Evolutionary conservation across 345 rosid species (phyloP).

Genomic region (Eucalyptus regnans): DNA sequence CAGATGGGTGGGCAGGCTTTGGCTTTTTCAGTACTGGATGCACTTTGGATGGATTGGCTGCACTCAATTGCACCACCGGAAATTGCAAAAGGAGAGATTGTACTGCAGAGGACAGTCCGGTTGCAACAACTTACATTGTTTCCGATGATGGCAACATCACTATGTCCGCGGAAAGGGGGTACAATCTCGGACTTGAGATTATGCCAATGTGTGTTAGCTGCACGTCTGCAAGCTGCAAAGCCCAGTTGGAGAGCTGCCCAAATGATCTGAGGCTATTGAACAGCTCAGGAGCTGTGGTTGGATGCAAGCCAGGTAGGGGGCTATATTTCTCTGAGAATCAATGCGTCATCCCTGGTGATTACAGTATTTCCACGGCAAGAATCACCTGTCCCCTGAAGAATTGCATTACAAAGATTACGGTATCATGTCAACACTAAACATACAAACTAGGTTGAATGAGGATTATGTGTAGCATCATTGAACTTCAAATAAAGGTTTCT

Average conservation of each 20-base stretch:
- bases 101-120: neutral
- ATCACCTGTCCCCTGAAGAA: neutral
- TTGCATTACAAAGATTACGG: neutral
- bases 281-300: neutral
- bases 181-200: neutral
- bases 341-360: neutral
- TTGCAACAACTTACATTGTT: neutral
- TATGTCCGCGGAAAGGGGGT: neutral
- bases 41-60: neutral
- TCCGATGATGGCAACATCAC: accelerated
- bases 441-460: too few species aligned
- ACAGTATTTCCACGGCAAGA: neutral
- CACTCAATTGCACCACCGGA: neutral
- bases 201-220: neutral
- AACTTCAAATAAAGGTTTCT: too few species aligned
- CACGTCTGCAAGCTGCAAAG: neutral
- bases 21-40: neutral
- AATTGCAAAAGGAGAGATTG: neutral
- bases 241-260: neutral
- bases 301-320: neutral
- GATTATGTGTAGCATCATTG: too few species aligned
- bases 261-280: neutral
- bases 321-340: neutral
- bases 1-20: neutral
- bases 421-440: neutral